Evolutionary conservation across 345 rosid genomes (phyloP).

Genomic region (Populus davidiana): DNA sequence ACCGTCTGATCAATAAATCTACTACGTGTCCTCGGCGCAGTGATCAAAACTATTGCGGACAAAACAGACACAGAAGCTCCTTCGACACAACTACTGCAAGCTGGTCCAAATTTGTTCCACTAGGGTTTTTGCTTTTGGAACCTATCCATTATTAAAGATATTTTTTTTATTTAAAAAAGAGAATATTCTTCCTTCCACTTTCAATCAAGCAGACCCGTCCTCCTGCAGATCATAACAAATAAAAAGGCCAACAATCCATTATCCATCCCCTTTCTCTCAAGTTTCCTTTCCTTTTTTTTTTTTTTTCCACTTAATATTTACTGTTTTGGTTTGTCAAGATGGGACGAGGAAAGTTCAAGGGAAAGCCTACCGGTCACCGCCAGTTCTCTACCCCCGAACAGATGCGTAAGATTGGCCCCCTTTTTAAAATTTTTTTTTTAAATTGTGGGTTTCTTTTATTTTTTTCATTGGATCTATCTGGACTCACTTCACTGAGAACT

Average conservation of each 20-base stretch:
- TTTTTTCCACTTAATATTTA: neutral
- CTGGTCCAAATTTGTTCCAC: too few relatives aligned
- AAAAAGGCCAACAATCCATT: neutral
- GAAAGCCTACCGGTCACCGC: slow-evolving; percentile 65
- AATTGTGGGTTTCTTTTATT: too few relatives aligned
- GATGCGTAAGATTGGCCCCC: slow-evolving; percentile 37
- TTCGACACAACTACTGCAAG: too few relatives aligned
- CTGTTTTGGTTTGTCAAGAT: slow-evolving; percentile 13
- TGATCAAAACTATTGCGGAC: too few relatives aligned
- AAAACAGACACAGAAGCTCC: too few relatives aligned
- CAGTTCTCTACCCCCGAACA: slow-evolving; percentile 58
- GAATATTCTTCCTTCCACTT: neutral
- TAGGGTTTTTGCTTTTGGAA: neutral
- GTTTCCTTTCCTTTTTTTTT: neutral
- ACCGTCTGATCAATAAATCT: too few relatives aligned
- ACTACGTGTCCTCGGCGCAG: too few relatives aligned
- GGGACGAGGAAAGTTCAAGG: slow-evolving; percentile 70
- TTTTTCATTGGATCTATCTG: too few relatives aligned
- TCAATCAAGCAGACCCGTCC: neutral
- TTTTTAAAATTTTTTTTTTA: neutral
- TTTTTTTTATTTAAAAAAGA: too few relatives aligned
- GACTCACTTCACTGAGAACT: too few relatives aligned
- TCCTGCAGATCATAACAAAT: neutral
- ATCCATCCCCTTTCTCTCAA: neutral
- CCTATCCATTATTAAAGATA: neutral